Evolutionary conservation across 2,329 filamentous ascomycete genomes (phyloP).

Genomic region (Fusarium buharicum): DNA sequence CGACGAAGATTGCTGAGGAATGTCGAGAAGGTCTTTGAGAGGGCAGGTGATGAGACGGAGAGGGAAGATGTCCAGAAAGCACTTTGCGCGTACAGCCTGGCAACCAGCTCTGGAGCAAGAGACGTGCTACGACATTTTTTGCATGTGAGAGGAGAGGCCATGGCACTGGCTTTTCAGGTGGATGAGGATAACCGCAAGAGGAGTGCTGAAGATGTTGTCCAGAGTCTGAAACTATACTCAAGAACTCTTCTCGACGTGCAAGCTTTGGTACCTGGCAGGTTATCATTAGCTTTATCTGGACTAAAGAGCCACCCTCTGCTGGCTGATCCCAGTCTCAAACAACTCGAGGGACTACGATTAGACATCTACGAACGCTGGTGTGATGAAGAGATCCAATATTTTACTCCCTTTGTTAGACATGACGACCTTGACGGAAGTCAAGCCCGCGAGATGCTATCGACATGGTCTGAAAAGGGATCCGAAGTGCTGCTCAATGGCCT

Average conservation of each 20-base stretch:
- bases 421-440: constrained; percentile 75
- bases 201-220: constrained; percentile 64
- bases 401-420: constrained; percentile 87
- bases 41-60: constrained; percentile 63
- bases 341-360: constrained; percentile 76
- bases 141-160: constrained; percentile 74
- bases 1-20: constrained; percentile 71
- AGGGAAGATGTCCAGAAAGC: constrained; percentile 72
- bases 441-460: constrained; percentile 68
- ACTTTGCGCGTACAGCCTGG: constrained; percentile 83
- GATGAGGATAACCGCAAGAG: constrained; percentile 56
- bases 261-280: constrained; percentile 74
- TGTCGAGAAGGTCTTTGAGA: constrained; percentile 75
- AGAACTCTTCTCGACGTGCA: constrained; percentile 82
- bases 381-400: constrained; percentile 82
- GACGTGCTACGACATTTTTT: constrained; percentile 85
- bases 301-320: constrained; percentile 78
- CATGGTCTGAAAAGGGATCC: constrained; percentile 72
- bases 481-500: constrained; percentile 71
- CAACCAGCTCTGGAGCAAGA: constrained; percentile 80
- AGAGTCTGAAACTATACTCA: constrained; percentile 77
- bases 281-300: constrained; percentile 74
- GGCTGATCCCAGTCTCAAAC: constrained; percentile 73
- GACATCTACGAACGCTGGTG: constrained; percentile 85
- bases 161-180: constrained; percentile 69